phyloP scores from a whole-genome alignment of 2,329 filamentous ascomycete species.

The Cladophialophora immunda region DNA sequence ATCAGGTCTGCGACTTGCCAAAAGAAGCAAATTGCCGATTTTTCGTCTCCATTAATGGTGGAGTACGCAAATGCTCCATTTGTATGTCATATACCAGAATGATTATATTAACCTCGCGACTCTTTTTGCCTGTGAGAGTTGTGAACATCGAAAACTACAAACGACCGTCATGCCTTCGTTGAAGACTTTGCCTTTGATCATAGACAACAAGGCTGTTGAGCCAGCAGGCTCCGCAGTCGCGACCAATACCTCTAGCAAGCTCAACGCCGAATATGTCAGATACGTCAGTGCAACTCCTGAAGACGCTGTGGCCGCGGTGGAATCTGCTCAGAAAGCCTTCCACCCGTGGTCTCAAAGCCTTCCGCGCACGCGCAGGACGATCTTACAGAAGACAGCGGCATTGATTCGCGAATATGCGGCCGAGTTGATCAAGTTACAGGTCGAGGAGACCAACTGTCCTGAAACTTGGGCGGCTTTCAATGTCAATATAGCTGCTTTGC shows the following conservation, averaged over 20 bases:
- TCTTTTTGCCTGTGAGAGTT: not conserved
- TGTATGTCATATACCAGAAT: not conserved
- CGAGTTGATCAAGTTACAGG: slow-evolving; percentile 12
- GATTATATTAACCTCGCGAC: not conserved
- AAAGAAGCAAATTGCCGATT: slow-evolving; percentile 14
- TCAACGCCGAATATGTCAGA: slow-evolving; percentile 13
- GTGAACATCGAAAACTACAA: not conserved
- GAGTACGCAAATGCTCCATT: not conserved
- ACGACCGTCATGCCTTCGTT: not conserved
- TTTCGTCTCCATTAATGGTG: not conserved
- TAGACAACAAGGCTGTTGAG: slow-evolving; percentile 19
- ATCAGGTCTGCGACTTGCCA: not conserved
- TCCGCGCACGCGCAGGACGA: slow-evolving; percentile 5
- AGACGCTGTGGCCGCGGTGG: slow-evolving; percentile 9
- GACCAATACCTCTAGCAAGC: slow-evolving; percentile 13
- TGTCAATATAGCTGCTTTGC: slow-evolving; percentile 7
- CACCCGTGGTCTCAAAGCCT: slow-evolving; percentile 12
- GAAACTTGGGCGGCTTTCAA: slow-evolving; percentile 14
- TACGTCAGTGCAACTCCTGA: slow-evolving; percentile 10
- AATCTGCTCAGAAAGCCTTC: slow-evolving; percentile 18
- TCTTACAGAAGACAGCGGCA: slow-evolving; percentile 22
- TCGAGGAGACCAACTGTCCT: slow-evolving; percentile 25
- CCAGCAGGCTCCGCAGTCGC: slow-evolving; percentile 7
- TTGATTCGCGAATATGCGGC: slow-evolving; percentile 6
- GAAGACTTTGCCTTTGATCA: slow-evolving; percentile 21